These are phyloP conservation scores for Colletotrichum scovillei DNA, from an alignment of 2,329 filamentous ascomycete genomes.

Conservation along the genomic window DNA sequence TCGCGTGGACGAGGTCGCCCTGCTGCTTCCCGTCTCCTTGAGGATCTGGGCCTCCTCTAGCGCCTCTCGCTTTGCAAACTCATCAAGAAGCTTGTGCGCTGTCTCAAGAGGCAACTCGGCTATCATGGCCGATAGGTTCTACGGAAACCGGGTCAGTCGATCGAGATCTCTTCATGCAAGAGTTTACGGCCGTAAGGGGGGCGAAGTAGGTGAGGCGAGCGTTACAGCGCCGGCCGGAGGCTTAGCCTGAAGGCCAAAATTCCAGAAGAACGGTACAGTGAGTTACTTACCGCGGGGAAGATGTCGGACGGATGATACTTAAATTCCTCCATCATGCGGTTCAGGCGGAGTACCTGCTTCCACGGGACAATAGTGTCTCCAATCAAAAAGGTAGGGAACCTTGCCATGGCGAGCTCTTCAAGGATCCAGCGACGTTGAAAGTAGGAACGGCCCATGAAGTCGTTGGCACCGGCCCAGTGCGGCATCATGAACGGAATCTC, in stretches of 20 bases:
- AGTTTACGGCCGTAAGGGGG: neutral
- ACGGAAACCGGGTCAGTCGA: conserved; percentile 5
- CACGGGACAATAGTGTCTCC: conserved; percentile 50
- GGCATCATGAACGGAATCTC: conserved; percentile 38
- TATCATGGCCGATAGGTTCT: conserved; percentile 37
- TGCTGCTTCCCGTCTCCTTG: conserved; percentile 30
- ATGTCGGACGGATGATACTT: conserved; percentile 45
- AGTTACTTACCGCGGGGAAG: conserved; percentile 40
- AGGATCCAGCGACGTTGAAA: conserved; percentile 51
- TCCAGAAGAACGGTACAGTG: too few relatives aligned
- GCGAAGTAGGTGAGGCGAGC: too few relatives aligned
- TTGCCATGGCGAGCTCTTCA: conserved; percentile 48
- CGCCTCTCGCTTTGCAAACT: conserved; percentile 37
- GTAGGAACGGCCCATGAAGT: conserved; percentile 46
- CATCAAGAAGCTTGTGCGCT: conserved; percentile 37
- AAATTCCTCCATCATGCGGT: conserved; percentile 49
- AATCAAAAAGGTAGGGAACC: conserved; percentile 43
- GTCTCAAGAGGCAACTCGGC: conserved; percentile 40
- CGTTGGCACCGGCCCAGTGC: conserved; percentile 39
- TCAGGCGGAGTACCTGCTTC: conserved; percentile 48
- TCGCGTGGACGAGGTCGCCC: conserved; percentile 34
- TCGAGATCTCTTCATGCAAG: neutral
- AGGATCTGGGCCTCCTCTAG: conserved; percentile 37
- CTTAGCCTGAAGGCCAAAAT: neutral
- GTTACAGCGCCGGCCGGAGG: too few relatives aligned